A percentile compares a stretch with the other conserved stretches of the same genome.
phyloP scores from a whole-genome alignment of 768 basidiomycete genomes.

The Pleurotus pulmonarius region DNA sequence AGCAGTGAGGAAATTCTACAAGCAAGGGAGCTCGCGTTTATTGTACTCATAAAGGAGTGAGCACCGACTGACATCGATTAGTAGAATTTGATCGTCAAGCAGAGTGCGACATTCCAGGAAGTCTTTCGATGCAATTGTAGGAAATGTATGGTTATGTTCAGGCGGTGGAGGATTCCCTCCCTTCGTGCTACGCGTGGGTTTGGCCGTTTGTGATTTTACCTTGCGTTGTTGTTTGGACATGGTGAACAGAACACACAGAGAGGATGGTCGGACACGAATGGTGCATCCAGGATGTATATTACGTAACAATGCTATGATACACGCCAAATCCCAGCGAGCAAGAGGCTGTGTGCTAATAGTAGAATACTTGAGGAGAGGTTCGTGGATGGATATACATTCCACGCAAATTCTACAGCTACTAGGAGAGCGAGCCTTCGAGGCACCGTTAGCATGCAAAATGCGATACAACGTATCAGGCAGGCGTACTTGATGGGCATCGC shows the following conservation, averaged over 20 bases:
- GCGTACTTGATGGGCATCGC: slow-evolving; percentile 60
- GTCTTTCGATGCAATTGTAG: slow-evolving; percentile 39
- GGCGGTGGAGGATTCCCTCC: no score
- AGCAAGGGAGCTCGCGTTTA: background rate
- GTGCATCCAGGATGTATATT: no score
- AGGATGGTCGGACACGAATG: no score
- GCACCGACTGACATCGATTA: slow-evolving; percentile 46
- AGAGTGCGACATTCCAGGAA: slow-evolving; percentile 42
- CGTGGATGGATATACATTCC: slow-evolving; percentile 88
- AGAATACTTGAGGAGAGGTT: slow-evolving; percentile 56
- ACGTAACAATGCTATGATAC: background rate
- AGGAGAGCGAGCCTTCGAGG: slow-evolving; percentile 55
- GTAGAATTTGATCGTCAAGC: slow-evolving; percentile 61
- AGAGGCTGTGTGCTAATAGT: slow-evolving; percentile 42
- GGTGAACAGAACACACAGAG: background rate
- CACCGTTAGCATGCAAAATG: slow-evolving; percentile 6
- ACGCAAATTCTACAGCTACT: slow-evolving; percentile 71
- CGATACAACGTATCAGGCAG: background rate
- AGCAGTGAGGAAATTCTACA: slow-evolving; percentile 51
- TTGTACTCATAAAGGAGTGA: background rate
- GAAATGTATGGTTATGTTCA: slow-evolving; percentile 31
- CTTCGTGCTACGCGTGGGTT: no score
- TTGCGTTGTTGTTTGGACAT: slow-evolving; percentile 3
- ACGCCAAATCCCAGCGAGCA: slow-evolving; percentile 50
- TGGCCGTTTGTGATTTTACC: background rate